Evolutionary conservation across 805 yeast species (phyloP).

Genomic region (Starmera caribaea): DNA sequence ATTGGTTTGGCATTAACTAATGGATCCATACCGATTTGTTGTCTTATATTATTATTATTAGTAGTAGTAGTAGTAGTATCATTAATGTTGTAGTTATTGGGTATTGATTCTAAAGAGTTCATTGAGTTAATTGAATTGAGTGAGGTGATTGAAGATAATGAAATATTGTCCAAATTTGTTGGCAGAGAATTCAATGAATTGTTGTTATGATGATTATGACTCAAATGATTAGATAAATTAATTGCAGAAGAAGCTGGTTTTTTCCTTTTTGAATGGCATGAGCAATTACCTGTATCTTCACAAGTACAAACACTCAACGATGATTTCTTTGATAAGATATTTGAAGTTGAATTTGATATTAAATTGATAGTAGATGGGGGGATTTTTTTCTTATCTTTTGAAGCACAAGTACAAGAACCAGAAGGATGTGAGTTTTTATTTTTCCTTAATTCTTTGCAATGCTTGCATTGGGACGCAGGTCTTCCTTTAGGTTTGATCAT

Average conservation of each 20-base stretch:
- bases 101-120: slow-evolving; percentile 1
- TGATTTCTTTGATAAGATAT: no score
- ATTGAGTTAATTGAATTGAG: slow-evolving; percentile 1
- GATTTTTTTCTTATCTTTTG: slow-evolving; percentile 24
- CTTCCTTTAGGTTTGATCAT: slow-evolving; percentile 96
- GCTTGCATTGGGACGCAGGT: slow-evolving; percentile 86
- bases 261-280: slow-evolving; percentile 17
- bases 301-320: slow-evolving; percentile 16
- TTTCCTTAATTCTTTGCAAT: slow-evolving; percentile 71
- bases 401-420: slow-evolving; percentile 57
- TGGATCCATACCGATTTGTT: slow-evolving; percentile 20
- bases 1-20: slow-evolving; percentile 17
- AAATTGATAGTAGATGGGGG: slow-evolving; percentile 20
- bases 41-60: slow-evolving; percentile 1
- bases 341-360: slow-evolving; percentile 3
- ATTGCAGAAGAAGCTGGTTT: not conserved
- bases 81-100: not conserved
- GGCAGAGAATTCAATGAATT: not conserved
- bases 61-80: not conserved
- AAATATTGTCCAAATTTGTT: not conserved
- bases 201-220: not conserved
- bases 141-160: not conserved
- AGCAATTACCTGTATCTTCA: slow-evolving; percentile 17
- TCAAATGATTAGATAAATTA: slow-evolving; percentile 1
- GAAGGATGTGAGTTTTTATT: slow-evolving; percentile 50